These are phyloP conservation scores for Elsinoe batatas DNA, from an alignment of 2,329 filamentous ascomycete species.

Conservation along the genomic window DNA sequence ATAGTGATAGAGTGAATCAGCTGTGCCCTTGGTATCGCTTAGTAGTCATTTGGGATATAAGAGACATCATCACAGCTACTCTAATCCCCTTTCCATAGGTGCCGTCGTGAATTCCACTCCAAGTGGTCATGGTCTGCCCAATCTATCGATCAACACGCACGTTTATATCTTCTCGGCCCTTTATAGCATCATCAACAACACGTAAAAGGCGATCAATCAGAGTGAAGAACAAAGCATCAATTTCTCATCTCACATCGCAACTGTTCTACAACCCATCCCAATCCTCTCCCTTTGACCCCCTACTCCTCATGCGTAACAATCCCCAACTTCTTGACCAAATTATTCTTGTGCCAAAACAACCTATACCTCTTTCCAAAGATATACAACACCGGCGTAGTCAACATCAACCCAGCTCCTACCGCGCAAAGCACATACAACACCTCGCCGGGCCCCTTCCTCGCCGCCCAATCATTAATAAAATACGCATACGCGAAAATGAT, in stretches of 20 bases:
- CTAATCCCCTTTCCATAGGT: too few species aligned
- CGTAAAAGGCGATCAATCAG: too few species aligned
- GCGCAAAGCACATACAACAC: constrained; percentile 33
- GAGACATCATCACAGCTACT: too few species aligned
- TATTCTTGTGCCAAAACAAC: constrained; percentile 12
- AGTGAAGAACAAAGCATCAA: not conserved
- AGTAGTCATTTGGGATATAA: too few species aligned
- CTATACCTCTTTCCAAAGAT: constrained; percentile 14
- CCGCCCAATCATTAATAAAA: constrained; percentile 36
- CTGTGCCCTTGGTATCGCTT: too few species aligned
- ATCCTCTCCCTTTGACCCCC: not conserved
- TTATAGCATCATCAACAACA: too few species aligned
- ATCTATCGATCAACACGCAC: too few species aligned
- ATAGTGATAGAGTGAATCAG: too few species aligned
- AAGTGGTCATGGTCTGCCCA: too few species aligned
- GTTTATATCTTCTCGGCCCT: too few species aligned
- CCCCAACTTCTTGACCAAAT: constrained; percentile 10
- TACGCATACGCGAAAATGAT: constrained; percentile 36
- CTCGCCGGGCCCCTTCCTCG: constrained; percentile 25
- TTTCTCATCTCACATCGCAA: not conserved
- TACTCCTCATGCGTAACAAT: constrained; percentile 14
- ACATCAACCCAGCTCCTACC: constrained; percentile 4
- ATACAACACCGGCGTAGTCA: constrained; percentile 8
- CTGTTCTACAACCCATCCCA: not conserved
- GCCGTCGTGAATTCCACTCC: too few species aligned